A percentile compares a stretch with the other conserved stretches of the same genome.
Conservation (phyloP, 345 rosid species). For the Cochlearia excelsa region DNA sequence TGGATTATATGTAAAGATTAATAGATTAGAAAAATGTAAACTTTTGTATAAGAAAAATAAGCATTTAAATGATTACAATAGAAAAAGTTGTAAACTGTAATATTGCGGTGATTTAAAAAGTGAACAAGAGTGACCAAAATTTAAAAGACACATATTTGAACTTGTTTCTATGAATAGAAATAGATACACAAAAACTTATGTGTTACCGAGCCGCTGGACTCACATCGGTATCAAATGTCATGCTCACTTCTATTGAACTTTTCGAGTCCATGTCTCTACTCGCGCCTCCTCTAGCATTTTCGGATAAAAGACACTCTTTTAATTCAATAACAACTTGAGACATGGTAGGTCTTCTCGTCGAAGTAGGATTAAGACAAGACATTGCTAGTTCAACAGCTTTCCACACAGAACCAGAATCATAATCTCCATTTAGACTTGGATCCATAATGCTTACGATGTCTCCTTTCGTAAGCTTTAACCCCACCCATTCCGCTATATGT, state of each 20-base stretch:
- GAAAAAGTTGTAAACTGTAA: too few relatives aligned
- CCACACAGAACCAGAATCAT: slow-evolving; percentile 29
- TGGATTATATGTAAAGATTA: too few relatives aligned
- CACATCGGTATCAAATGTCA: slow-evolving; percentile 22
- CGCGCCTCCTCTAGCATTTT: slow-evolving; percentile 17
- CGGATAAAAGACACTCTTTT: slow-evolving; percentile 25
- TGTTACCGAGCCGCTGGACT: slow-evolving; percentile 19
- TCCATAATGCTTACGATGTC: slow-evolving; percentile 28
- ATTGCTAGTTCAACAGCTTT: slow-evolving; percentile 35
- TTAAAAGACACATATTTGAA: background rate
- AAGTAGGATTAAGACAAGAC: slow-evolving; percentile 30
- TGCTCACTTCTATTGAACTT: slow-evolving; percentile 23
- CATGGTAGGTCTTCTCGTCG: background rate
- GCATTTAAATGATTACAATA: too few relatives aligned
- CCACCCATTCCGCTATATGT: slow-evolving; percentile 19
- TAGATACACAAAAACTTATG: background rate
- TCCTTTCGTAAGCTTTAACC: slow-evolving; percentile 21
- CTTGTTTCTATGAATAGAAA: background rate
- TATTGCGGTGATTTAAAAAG: too few relatives aligned
- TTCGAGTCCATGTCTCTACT: background rate
- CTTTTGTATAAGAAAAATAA: too few relatives aligned
- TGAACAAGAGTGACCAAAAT: background rate
- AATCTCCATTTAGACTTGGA: slow-evolving; percentile 29
- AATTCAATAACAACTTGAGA: slow-evolving; percentile 21
- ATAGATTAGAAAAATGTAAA: too few relatives aligned